Base-by-base conservation (phyloP, 495 filamentous ascomycete genomes). In the Aspergillus incahuasiensis region DNA sequence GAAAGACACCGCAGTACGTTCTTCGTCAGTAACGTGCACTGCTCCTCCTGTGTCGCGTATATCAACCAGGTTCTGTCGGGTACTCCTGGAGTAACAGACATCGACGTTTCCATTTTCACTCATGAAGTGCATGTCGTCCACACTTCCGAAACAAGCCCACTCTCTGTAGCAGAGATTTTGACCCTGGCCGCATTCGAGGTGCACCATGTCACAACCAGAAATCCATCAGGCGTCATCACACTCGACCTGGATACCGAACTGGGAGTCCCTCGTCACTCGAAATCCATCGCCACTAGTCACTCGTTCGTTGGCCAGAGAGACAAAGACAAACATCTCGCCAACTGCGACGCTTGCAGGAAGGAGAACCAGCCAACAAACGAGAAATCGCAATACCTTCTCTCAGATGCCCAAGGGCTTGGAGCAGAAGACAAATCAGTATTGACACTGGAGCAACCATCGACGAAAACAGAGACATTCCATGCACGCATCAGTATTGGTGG, bases 401-500 rank as follows among this genome's bases (percentile, higher is more conserved):
- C 7, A 7, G 6, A 45, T 1, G 1, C 22, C 25, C 53, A 48
- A 24, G 22, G 9, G 8, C 0, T 28, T 0, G 43, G 16, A 21
- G 9, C 50, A 1, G 25, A 18, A 34, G 19, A 16, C 16, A 20
- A 28, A 2, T 25, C 28, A 9, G 39, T 24, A 13, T 34, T 19
- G 19, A 0, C 39, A 9, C n/a, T n/a, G 28, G 19, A 32, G 9
- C 34, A 9, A 15, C 35, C 52, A 6, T 2, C 55, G 3, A 6
- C 40, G 25, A 42, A 56, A 22, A 48, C 11, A 15, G 63, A 64
- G 42, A 63, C 65, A 38, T 79, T 70, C 57, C 69, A 63, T 41
- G 79, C 76, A 0, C 72, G 64, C 1, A 61, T 87, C 4, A 75
- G 73, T 47, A 79, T 87, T 56, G 73, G 69, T 7, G 84, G 84